A percentile compares a stretch with the other conserved stretches of the same genome.
These are phyloP conservation scores for Populus hybrid DNA, from an alignment of 441 rosid species.

Conservation along the genomic window DNA sequence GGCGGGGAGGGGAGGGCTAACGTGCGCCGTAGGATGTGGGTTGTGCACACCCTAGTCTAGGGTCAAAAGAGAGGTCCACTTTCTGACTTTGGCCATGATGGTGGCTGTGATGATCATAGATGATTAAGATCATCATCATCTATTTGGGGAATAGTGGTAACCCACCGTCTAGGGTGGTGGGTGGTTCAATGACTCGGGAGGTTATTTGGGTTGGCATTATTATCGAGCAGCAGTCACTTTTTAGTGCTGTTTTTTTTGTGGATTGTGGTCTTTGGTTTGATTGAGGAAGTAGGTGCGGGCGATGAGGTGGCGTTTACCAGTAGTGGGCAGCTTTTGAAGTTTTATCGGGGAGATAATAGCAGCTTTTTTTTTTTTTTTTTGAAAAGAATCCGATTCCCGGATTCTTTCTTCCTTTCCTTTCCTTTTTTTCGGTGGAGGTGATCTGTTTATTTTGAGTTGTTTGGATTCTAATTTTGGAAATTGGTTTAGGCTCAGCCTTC, in stretches of 20 bases:
- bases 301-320: too few relatives aligned
- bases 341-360: not conserved
- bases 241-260: too few relatives aligned
- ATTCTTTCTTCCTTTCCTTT: too few relatives aligned
- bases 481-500: too few relatives aligned
- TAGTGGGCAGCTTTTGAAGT: too few relatives aligned
- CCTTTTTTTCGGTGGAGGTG: too few relatives aligned
- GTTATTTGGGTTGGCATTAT: not conserved
- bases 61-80: slow-evolving; percentile 27
- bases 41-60: slow-evolving; percentile 14
- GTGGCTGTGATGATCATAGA: not conserved
- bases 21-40: slow-evolving; percentile 40
- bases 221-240: not conserved
- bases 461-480: too few relatives aligned
- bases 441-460: too few relatives aligned
- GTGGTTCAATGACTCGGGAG: not conserved
- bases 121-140: not conserved
- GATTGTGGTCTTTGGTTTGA: too few relatives aligned
- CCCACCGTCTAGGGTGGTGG: slow-evolving; percentile 21
- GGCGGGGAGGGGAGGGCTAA: slow-evolving; percentile 33
- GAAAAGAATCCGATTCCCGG: too few relatives aligned
- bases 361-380: too few relatives aligned
- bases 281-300: not conserved
- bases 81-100: slow-evolving; percentile 9
- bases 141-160: not conserved